Percentiles rank a stretch among this genome's conserved stretches.
These are phyloP conservation scores for Trichophyton equinum DNA, from an alignment of 2,329 filamentous ascomycete species.

Conservation along the genomic window DNA sequence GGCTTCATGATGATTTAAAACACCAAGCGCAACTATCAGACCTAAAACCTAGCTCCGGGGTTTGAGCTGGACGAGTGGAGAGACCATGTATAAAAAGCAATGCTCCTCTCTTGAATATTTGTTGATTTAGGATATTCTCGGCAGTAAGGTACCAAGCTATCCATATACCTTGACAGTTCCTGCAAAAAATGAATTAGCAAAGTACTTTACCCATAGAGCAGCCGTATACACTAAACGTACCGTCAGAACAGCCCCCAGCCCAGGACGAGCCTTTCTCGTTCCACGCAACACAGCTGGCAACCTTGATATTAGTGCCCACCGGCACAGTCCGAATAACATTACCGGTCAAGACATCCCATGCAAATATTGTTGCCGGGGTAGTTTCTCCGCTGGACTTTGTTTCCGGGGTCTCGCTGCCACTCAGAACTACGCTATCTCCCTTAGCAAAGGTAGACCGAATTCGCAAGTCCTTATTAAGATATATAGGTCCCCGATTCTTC, in stretches of 20 bases:
- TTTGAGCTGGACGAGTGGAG: neutral
- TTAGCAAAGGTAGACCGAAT: slow-evolving; percentile 63
- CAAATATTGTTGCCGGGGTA: slow-evolving; percentile 32
- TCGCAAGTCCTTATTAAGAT: slow-evolving; percentile 57
- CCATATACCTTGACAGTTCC: slow-evolving; percentile 9
- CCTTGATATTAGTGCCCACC: slow-evolving; percentile 29
- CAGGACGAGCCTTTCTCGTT: slow-evolving; percentile 30
- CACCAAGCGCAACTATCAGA: neutral
- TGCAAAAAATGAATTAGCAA: neutral
- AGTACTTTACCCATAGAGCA: neutral
- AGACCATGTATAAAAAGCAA: neutral
- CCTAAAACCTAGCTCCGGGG: neutral
- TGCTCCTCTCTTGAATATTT: neutral
- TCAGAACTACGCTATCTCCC: slow-evolving; percentile 64
- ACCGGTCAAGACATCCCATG: slow-evolving; percentile 74
- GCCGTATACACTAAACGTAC: slow-evolving; percentile 16
- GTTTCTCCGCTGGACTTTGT: slow-evolving; percentile 28
- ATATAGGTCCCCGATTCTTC: slow-evolving; percentile 15
- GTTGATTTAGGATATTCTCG: neutral
- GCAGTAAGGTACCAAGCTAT: neutral
- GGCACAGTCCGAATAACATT: slow-evolving; percentile 50
- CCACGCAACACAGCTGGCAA: slow-evolving; percentile 35
- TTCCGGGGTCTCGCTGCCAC: slow-evolving; percentile 60
- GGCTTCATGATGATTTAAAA: neutral
- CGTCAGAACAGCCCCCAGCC: slow-evolving; percentile 33